These are phyloP conservation scores for Corylus americana DNA, from an alignment of 306 rosid genomes.

Conservation along the genomic window DNA sequence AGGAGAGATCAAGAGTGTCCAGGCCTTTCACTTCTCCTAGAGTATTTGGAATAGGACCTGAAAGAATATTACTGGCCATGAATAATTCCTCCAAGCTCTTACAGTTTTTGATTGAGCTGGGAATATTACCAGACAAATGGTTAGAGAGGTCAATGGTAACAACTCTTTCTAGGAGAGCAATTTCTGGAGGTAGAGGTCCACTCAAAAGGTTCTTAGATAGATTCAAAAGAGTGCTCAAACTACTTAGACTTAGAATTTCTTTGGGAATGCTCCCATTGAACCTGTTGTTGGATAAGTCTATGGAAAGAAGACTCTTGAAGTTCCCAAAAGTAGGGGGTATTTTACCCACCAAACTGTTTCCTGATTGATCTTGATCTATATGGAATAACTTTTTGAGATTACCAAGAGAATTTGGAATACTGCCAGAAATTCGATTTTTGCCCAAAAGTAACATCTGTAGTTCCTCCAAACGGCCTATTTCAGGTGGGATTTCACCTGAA, in stretches of 20 bases:
- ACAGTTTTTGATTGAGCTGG: conserved; percentile 52
- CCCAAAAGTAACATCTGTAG: conserved; percentile 49
- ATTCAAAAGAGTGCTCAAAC: conserved; percentile 55
- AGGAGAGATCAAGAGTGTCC: conserved; percentile 62
- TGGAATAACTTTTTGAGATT: too few species aligned
- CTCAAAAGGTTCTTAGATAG: conserved; percentile 54
- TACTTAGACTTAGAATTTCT: conserved; percentile 51
- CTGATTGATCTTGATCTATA: too few species aligned
- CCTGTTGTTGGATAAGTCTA: too few species aligned
- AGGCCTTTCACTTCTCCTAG: conserved; percentile 56
- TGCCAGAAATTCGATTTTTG: conserved; percentile 49
- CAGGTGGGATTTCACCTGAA: conserved; percentile 60
- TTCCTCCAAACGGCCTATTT: conserved; percentile 53
- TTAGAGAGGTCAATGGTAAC: conserved; percentile 61
- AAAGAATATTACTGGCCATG: conserved; percentile 50
- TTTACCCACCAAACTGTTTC: too few species aligned
- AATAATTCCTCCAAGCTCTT: conserved; percentile 54
- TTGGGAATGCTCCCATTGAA: conserved; percentile 14
- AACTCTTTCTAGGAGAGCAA: conserved; percentile 29
- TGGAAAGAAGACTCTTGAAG: too few species aligned
- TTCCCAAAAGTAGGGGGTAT: too few species aligned
- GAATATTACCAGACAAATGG: conserved; percentile 47
- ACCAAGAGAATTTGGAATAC: conserved; percentile 56
- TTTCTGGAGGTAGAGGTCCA: conserved; percentile 61
- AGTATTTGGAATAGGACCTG: conserved; percentile 58